Conservation (phyloP, 345 rosid genomes). For the Durio zibethinus region DNA sequence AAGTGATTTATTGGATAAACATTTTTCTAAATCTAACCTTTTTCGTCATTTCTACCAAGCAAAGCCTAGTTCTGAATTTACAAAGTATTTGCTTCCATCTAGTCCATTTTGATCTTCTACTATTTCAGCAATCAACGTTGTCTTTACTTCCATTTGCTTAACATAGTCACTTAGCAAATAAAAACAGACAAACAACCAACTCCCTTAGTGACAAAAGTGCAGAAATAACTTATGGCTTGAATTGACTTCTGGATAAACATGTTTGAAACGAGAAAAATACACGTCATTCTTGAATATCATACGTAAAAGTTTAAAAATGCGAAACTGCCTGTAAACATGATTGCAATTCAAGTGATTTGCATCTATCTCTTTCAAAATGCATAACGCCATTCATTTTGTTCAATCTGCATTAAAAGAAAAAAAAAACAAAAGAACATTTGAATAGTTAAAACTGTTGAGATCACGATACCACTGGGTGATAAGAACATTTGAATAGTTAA, state of each 20-base stretch:
- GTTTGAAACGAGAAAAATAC: background rate
- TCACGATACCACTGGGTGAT: too few species aligned
- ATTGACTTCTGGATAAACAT: too few species aligned
- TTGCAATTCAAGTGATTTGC: conserved; percentile 30
- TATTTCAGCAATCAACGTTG: background rate
- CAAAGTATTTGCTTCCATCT: background rate
- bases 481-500: too few species aligned
- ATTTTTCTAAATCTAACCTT: too few species aligned
- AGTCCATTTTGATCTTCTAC: background rate
- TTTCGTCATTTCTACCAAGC: too few species aligned
- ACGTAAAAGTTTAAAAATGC: background rate
- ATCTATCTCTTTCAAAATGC: conserved; percentile 24
- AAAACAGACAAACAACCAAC: too few species aligned
- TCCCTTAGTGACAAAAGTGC: background rate
- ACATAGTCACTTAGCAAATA: too few species aligned
- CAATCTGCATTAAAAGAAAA: too few species aligned
- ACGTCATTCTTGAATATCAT: background rate
- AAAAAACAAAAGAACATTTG: too few species aligned
- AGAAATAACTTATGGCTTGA: background rate
- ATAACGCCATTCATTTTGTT: conserved; percentile 14
- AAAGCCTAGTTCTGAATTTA: background rate
- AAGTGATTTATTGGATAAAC: too few species aligned
- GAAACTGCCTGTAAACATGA: conserved; percentile 21
- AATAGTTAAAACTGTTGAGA: too few species aligned
- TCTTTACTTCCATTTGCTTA: too few species aligned